Base-by-base conservation (phyloP, 305 asterid genomes). In the Solanum hybrid region DNA sequence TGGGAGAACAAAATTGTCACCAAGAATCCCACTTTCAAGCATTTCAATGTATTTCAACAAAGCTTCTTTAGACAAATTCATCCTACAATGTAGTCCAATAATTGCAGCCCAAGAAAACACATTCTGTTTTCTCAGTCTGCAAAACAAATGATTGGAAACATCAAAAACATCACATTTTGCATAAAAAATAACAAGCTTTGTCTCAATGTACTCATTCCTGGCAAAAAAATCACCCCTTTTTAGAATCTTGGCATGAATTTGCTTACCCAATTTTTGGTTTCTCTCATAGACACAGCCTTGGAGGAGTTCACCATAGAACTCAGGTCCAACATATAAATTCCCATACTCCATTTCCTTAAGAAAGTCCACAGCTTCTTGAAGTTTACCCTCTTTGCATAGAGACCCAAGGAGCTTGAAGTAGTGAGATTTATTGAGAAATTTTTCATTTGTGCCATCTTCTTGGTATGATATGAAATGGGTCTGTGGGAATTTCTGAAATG, bases 51-150 rank as follows among this genome's bases (percentile, higher is more conserved):
- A 92, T 57, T 86, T 90, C 76, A 46, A 80, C 88, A 92, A 88
- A 26, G 92, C 91, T 64, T 92, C 88, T 71, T 78, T 73, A 75
- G 85, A 40, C 24, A 88, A 34, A 33, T 88, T 91, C 69, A 87
- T 57, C 83, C 93, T 90, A 37, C 90, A 80, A 88, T 83, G 80
- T 12, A 92, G 33, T 78, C 92, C 92, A 89, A 90, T 89, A 16
- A 92, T 87, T 13, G 93, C 93, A 87, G 92, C 91, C 91, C 91
- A 92, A 69, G 93, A 90, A 89, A 92, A 92, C 89, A 57, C 91
- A 87, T 87, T 92, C 81, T 76, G 80, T 69, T 89, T 87, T 7
- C 91, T 79, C 7, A 89, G 75, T 86, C 92, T 91, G 33, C 80
- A 11, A 87, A 92, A 92, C 73, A 92, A 61, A 79, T 86, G 36